Evolutionary conservation across 768 basidiomycete species (phyloP), one percentile per base, ranked within the genome.

Genomic region (Boletus sensibilis): DNA sequence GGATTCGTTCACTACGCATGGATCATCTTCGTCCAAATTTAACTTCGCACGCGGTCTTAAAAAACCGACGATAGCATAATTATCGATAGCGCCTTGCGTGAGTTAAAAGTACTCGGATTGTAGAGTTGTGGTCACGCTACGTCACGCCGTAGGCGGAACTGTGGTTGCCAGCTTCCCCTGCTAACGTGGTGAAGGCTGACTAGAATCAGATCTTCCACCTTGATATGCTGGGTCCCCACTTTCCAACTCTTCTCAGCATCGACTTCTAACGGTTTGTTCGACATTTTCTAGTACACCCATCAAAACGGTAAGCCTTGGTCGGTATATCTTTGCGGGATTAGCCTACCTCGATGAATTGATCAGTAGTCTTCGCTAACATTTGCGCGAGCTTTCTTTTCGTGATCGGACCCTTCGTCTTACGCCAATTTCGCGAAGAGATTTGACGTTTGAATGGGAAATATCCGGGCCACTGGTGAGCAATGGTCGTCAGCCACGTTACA

Each of bases 131-230:
- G 20, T 63, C 50, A 40, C 47, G 11, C 33, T 37, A 60, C 11
- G 14, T 54, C 27, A 39, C 37, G 41, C 25, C 52, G 47, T 34
- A 89, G 75, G 67, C 84, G 79, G 42, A 88, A 71, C 49, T 88
- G 86, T 21, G 86, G 86, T 62, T 89, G 88, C 88, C 88, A 90
- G 61, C 83, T 84, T 31, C 88, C 88, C 74, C 86, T 81, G 20
- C 87, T 88, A 54, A 89, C 88, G 63, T 90, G 88, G 74, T 88
- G 85, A 51, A 89, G 81, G 63, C 86, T 86, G 68, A 89, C 85
- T 42, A 90, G 81, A 52, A 86, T 72, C 54, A 90, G 71, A 66
- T 90, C 83, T 50, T 86, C 85, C 20, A 86, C 71, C 41, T 73
- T 77, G 71, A 90, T 84, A 60, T 78, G 75, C 49, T 73, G 63